Base-by-base conservation (phyloP, 1,284 basidiomycete genomes). In the Sparassis latifolia region DNA sequence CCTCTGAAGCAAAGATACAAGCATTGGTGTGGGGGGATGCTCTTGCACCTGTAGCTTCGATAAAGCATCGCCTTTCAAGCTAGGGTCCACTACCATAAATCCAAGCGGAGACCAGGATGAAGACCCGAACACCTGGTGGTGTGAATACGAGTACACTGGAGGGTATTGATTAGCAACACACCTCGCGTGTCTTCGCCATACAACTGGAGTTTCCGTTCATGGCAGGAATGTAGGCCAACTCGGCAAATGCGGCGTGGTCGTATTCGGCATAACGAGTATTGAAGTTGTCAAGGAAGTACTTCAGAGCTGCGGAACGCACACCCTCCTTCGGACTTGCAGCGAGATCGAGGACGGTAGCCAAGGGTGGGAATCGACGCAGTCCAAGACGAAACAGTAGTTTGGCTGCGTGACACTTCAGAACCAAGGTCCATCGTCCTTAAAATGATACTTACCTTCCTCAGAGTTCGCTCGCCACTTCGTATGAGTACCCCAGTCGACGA, bases 401-500 rank as follows among this genome's bases (percentile, higher is more conserved):
- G 0, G 93, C 96, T 92, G 61, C 2, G 29, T 3, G 30, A 20
- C 7, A 38, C 29, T 31, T 39, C 2, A n/a, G n/a, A 7, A 33
- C 4, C 10, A 30, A n/a, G 5, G 6, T 12, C 9, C 9, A 35
- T 28, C 1, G 6, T 6, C 3, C 33, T 47, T 7, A 44, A 28
- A 27, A 6, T 5, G n/a, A 12, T 29, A 58, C 71, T 40, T 46
- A 88, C 92, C 91, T 82, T 97, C 94, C 31, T 92, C 89, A 0
- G 90, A 91, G 27, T 76, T 79, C 2, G 76, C 67, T 49, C 79
- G 77, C 94, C 94, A 97, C 62, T 87, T 92, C 5, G 69, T 68
- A 54, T 82, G 76, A 6, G 75, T 76, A 1, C 89, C 86, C 95
- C 95, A 99, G 60, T 92, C 92, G 39, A 99, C 75, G 1, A 96